Conservation (phyloP, 2,329 filamentous ascomycete genomes). For the Aspergillus piperis region DNA sequence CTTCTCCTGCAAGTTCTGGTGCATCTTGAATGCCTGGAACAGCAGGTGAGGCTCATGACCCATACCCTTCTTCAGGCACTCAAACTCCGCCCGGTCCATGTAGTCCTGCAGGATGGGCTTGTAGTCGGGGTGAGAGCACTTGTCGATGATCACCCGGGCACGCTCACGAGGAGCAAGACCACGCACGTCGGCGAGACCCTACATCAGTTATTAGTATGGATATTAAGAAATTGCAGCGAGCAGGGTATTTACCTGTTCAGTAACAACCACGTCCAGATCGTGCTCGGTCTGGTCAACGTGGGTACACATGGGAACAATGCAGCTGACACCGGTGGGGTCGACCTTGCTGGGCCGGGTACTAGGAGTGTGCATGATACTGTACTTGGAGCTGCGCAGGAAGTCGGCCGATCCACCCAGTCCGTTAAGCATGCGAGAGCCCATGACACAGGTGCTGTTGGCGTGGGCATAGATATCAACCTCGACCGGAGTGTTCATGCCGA, state of each 20-base stretch:
- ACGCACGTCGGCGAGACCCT: constrained; percentile 79
- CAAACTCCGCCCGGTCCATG: constrained; percentile 80
- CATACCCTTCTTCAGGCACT: constrained; percentile 83
- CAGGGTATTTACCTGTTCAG: constrained; percentile 50
- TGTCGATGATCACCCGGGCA: constrained; percentile 80
- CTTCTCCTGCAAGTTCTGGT: constrained; percentile 76
- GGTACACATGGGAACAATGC: constrained; percentile 92
- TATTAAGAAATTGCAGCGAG: no score
- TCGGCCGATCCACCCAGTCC: constrained; percentile 80
- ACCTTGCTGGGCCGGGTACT: constrained; percentile 77
- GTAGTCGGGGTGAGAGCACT: constrained; percentile 85
- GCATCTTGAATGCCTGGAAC: constrained; percentile 86
- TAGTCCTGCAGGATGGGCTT: constrained; percentile 79
- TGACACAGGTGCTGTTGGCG: constrained; percentile 86
- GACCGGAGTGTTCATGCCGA: constrained; percentile 93
- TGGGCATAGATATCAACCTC: constrained; percentile 95
- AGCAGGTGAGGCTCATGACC: constrained; percentile 87
- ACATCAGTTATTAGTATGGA: no score
- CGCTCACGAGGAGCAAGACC: constrained; percentile 78
- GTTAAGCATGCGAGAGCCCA: constrained; percentile 86
- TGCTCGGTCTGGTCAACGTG: constrained; percentile 93
- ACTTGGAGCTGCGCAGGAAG: constrained; percentile 76
- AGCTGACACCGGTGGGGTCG: constrained; percentile 77
- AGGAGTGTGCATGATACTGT: constrained; percentile 93
- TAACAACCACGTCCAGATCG: constrained; percentile 87